These are phyloP conservation scores for Diplogelasinospora grovesii DNA, from an alignment of 495 filamentous ascomycete genomes.

Conservation along the genomic window DNA sequence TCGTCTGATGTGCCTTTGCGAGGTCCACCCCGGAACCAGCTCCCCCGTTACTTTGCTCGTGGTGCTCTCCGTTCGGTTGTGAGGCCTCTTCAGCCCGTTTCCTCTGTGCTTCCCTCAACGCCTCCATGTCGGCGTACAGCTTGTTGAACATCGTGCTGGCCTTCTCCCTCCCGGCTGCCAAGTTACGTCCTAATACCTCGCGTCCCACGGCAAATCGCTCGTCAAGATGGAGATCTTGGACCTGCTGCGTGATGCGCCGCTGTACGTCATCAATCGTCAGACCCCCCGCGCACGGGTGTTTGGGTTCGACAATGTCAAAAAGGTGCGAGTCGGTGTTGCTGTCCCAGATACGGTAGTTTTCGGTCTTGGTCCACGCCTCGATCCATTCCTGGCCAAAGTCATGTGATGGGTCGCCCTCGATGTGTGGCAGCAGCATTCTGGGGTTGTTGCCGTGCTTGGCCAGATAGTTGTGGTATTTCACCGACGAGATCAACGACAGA, in stretches of 20 bases:
- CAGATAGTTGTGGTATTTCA: slow-evolving; percentile 84
- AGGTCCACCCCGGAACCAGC: slow-evolving; percentile 46
- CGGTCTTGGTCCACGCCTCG: slow-evolving; percentile 74
- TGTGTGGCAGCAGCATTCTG: slow-evolving; percentile 51
- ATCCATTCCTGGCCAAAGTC: slow-evolving; percentile 77
- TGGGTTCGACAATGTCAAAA: slow-evolving; percentile 89
- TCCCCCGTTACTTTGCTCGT: slow-evolving; percentile 8
- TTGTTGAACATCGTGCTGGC: slow-evolving; percentile 76
- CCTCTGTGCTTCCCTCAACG: slow-evolving; percentile 73
- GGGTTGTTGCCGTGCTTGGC: slow-evolving; percentile 52
- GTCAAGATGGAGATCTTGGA: slow-evolving; percentile 81
- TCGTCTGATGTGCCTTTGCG: slow-evolving; percentile 59
- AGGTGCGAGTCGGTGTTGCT: slow-evolving; percentile 68
- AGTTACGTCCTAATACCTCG: slow-evolving; percentile 70
- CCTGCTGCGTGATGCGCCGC: slow-evolving; percentile 78
- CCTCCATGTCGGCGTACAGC: slow-evolving; percentile 83
- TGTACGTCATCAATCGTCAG: slow-evolving; percentile 94
- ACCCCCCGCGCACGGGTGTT: slow-evolving; percentile 90
- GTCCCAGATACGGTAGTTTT: slow-evolving; percentile 83
- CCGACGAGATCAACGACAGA: slow-evolving; percentile 76
- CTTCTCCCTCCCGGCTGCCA: slow-evolving; percentile 79
- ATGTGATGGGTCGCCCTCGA: slow-evolving; percentile 76
- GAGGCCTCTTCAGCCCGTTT: slow-evolving; percentile 56
- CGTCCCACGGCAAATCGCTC: slow-evolving; percentile 70
- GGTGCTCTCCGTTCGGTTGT: slow-evolving; percentile 29